These are phyloP conservation scores for Magnaporthiopsis poae DNA, from an alignment of 2,329 filamentous ascomycete genomes.

Conservation along the genomic window DNA sequence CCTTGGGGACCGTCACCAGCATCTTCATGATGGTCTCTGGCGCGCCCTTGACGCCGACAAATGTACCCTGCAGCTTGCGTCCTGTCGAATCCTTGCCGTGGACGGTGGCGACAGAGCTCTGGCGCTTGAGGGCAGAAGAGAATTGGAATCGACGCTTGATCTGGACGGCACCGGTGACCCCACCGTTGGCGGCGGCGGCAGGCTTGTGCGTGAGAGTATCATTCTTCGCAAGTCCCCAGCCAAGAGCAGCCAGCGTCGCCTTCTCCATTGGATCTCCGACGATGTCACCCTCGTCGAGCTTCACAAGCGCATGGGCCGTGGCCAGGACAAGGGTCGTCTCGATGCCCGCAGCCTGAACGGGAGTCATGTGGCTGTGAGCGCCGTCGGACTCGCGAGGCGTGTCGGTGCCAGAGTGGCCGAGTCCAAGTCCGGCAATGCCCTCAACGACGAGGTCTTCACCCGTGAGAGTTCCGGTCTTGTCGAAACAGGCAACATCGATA, in stretches of 20 bases:
- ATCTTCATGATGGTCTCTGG: conserved; percentile 95
- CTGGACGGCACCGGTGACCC: conserved; percentile 67
- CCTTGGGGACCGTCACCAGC: conserved; percentile 67
- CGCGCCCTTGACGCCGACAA: conserved; percentile 91
- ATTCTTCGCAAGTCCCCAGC: conserved; percentile 85
- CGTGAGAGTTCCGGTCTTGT: conserved; percentile 94
- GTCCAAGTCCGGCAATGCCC: conserved; percentile 79
- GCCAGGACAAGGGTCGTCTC: conserved; percentile 89
- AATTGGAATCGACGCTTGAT: conserved; percentile 97
- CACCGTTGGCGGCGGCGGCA: conserved; percentile 34
- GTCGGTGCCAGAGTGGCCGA: conserved; percentile 57
- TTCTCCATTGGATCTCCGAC: conserved; percentile 99
- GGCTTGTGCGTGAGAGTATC: conserved; percentile 68
- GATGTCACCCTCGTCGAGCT: conserved; percentile 90
- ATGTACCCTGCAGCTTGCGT: conserved; percentile 71
- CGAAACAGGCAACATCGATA: conserved; percentile 93
- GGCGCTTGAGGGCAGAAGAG: conserved; percentile 88
- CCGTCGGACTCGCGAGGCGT: conserved; percentile 64
- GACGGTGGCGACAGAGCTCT: conserved; percentile 85
- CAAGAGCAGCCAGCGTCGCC: conserved; percentile 77
- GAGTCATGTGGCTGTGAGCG: conserved; percentile 68
- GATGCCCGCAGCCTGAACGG: conserved; percentile 59
- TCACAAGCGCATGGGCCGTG: conserved; percentile 89
- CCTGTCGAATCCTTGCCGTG: conserved; percentile 63
- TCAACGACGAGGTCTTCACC: conserved; percentile 95